A percentile compares a stretch with the other conserved stretches of the same genome.
These are phyloP conservation scores for Lasiodiplodia citricola DNA, from an alignment of 2,329 filamentous ascomycete genomes.

Conservation along the genomic window DNA sequence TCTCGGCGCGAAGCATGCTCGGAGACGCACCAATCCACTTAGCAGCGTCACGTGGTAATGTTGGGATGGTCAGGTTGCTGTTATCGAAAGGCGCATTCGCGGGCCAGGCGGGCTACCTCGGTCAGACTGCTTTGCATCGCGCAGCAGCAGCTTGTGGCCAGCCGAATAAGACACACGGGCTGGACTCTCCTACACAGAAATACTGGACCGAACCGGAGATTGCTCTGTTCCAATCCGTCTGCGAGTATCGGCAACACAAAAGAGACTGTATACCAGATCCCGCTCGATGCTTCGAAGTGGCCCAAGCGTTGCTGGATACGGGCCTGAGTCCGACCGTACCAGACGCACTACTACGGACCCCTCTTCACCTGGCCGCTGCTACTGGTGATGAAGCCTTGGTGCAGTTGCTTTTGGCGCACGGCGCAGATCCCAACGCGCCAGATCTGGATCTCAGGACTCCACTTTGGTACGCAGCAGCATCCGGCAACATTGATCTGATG, in stretches of 20 bases:
- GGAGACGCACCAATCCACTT: slow-evolving; percentile 11
- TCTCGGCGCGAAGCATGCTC: slow-evolving; percentile 14
- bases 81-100: background rate
- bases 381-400: background rate
- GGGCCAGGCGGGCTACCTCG: slow-evolving; percentile 7
- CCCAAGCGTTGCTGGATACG: background rate
- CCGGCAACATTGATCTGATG: background rate
- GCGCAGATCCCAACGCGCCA: slow-evolving; percentile 4
- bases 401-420: slow-evolving; percentile 5
- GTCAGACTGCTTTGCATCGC: slow-evolving; percentile 8
- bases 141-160: background rate
- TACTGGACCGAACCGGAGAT: background rate
- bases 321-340: background rate
- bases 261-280: background rate
- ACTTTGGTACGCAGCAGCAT: background rate
- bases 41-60: slow-evolving; percentile 1
- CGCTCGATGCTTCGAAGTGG: background rate
- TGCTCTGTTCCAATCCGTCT: background rate
- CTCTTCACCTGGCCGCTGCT: background rate
- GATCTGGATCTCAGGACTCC: slow-evolving; percentile 1
- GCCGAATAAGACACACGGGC: background rate
- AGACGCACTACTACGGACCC: slow-evolving; percentile 2
- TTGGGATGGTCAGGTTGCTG: background rate
- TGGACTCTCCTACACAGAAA: background rate
- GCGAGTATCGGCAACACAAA: background rate